These are phyloP conservation scores for Sclerotiophoma versabilis DNA, from an alignment of 2,329 filamentous ascomycete species.

Conservation along the genomic window DNA sequence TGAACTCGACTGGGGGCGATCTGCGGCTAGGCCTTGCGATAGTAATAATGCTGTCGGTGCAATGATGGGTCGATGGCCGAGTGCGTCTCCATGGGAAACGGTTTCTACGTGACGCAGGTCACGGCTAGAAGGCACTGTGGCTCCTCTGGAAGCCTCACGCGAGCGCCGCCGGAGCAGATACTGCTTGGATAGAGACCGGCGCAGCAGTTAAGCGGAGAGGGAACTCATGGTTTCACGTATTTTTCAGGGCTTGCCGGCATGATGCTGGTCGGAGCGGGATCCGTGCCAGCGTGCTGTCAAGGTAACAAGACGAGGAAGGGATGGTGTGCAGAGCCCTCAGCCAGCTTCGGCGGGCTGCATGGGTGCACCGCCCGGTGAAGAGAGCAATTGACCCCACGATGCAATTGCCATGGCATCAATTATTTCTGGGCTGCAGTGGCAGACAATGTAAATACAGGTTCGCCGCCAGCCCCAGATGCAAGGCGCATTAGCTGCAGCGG, in stretches of 20 bases:
- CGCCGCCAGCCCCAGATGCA: slow-evolving; percentile 14
- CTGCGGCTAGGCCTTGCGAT: slow-evolving; percentile 23
- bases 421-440: slow-evolving; percentile 1
- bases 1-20: slow-evolving; percentile 9
- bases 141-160: slow-evolving; percentile 15
- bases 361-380: slow-evolving; percentile 12
- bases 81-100: slow-evolving; percentile 38
- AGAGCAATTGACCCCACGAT: slow-evolving; percentile 10
- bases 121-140: slow-evolving; percentile 20
- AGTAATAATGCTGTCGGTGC: slow-evolving; percentile 17
- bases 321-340: slow-evolving; percentile 20
- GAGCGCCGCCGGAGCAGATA: slow-evolving; percentile 18
- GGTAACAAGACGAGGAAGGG: slow-evolving; percentile 28
- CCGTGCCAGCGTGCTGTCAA: slow-evolving; percentile 32
- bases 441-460: slow-evolving; percentile 27
- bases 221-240: slow-evolving; percentile 36
- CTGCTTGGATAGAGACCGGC: slow-evolving; percentile 22
- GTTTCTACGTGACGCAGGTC: slow-evolving; percentile 30
- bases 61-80: slow-evolving; percentile 11
- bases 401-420: slow-evolving; percentile 9
- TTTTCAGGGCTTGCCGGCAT: slow-evolving; percentile 29
- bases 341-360: slow-evolving; percentile 23
- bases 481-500: slow-evolving; percentile 21
- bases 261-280: slow-evolving; percentile 30
- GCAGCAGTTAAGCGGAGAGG: slow-evolving; percentile 33